A percentile compares a stretch with the other conserved stretches of the same genome.
Evolutionary conservation across 768 basidiomycete species (phyloP).

Genomic region (Pholiota conissans): DNA sequence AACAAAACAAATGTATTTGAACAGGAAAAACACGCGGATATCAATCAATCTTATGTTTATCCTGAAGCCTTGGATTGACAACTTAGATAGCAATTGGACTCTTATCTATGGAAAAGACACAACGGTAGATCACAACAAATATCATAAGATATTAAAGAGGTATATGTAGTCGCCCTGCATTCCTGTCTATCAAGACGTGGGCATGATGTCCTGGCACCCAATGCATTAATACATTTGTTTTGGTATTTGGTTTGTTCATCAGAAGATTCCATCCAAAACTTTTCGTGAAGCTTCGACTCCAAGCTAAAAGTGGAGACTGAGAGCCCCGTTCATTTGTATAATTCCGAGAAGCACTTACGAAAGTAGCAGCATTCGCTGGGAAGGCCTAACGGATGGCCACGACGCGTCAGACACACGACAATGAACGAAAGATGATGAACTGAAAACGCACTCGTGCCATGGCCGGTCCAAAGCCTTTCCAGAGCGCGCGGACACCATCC

Average conservation of each 20-base stretch:
- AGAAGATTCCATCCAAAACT: constrained; percentile 70
- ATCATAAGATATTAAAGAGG: constrained; percentile 11
- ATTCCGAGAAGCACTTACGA: constrained; percentile 52
- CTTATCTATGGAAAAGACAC: not conserved
- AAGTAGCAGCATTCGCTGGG: constrained; percentile 95
- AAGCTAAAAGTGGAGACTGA: constrained; percentile 50
- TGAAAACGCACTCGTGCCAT: constrained; percentile 81
- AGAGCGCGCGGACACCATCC: constrained; percentile 85
- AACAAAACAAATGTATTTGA: not conserved
- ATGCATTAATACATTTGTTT: constrained; percentile 4
- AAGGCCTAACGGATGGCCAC: constrained; percentile 64
- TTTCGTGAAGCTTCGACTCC: constrained; percentile 92
- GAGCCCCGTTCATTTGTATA: not conserved
- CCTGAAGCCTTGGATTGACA: not conserved
- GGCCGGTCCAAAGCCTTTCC: constrained; percentile 98
- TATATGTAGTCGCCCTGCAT: not conserved
- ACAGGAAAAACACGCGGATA: not conserved
- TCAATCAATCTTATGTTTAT: not conserved
- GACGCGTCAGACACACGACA: constrained; percentile 1
- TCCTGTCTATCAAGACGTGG: not conserved
- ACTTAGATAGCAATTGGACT: not conserved
- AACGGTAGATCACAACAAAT: not conserved
- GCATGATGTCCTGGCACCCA: not conserved
- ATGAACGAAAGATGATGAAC: not conserved
- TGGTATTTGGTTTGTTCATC: constrained; percentile 6